Base-by-base conservation (phyloP, 164 flowering plant genomes). In the Stephania cephalantha region DNA sequence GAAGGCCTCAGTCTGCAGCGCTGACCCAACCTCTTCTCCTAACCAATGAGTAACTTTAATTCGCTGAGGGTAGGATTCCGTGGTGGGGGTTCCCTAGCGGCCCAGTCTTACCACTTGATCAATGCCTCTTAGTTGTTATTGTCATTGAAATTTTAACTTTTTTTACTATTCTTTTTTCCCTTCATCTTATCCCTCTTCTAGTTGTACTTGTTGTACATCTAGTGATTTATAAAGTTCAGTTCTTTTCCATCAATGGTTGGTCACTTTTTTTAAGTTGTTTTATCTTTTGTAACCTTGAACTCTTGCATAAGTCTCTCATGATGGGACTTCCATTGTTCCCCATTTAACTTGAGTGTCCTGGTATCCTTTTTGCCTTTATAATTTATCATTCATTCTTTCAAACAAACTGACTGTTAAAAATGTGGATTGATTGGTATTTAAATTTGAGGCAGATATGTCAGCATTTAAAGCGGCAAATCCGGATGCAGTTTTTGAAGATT, bases 381-480 rank as follows among this genome's bases (percentile, higher is more conserved):
- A 13, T 31, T 17, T 25, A n/a, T 72, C 10, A 50, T 29, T 2
- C 15, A 30, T 73, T 63, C 35, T 13, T 29, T 30, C n/a, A 29
- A 64, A 64, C 17, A 46, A 45, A 7, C 25, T 66, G 29, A 5
- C 61, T 20, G 11, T 12, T 25, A 17, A 44, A 17, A 31, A 68
- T 68, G n/a, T 53, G 29, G 67, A 68, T 25, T 31, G 72, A 45
- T 9, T 45, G 25, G 5, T 73, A 48, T 71, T 35, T n/a, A 48
- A 58, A 53, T 61, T 74, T 77, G 75, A 61, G 83, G 52, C 79
- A 96, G 99, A 96, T 75, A 96, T 96, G 99, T 92, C 98, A 66
- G 99, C 98, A 75, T 96, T 96, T 78, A 96, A 94, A 85, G 99
- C 97, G 9, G 98, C 98, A 76, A 96, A 96, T 78, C 98, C 98